A percentile compares a stretch with the other conserved stretches of the same genome.
Conservation (phyloP, 2,329 filamentous ascomycete genomes). For the Aspergillus sp. region DNA sequence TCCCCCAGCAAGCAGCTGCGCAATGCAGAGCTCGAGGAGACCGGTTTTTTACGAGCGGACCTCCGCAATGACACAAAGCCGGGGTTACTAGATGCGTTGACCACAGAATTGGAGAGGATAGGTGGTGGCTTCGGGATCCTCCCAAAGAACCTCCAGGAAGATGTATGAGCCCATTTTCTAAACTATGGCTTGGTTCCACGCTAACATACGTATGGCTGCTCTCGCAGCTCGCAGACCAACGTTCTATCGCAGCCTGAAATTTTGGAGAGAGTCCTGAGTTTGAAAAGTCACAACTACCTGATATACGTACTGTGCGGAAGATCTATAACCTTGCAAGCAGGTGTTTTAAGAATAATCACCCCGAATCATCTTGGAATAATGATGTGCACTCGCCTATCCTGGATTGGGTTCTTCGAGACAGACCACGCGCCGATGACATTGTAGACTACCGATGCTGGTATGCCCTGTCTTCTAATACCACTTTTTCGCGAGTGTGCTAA, state of each 20-base stretch:
- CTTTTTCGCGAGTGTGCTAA: no score
- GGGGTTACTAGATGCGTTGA: no score
- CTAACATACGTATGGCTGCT: constrained; percentile 2
- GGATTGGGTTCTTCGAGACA: constrained; percentile 10
- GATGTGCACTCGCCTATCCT: constrained; percentile 10
- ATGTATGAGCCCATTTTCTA: background rate
- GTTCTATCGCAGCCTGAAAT: constrained; percentile 6
- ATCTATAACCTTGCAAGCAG: constrained; percentile 4
- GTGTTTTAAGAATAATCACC: constrained; percentile 10
- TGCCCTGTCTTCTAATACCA: constrained; percentile 2
- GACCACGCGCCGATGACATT: constrained; percentile 8
- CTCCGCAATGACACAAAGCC: no score
- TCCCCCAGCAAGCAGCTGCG: no score
- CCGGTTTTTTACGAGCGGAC: no score
- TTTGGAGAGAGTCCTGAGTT: constrained; percentile 3
- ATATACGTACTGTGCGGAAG: background rate
- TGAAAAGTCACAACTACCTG: constrained; percentile 5
- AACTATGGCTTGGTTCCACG: background rate
- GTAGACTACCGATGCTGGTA: constrained; percentile 13
- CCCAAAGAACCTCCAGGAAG: constrained; percentile 2
- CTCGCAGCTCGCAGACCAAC: constrained; percentile 7
- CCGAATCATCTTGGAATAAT: constrained; percentile 13
- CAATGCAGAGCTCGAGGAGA: no score
- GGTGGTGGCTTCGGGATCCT: constrained; percentile 9
- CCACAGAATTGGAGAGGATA: no score